Conservation (phyloP, 208 protist species). For the Borovskyia barvae region DNA sequence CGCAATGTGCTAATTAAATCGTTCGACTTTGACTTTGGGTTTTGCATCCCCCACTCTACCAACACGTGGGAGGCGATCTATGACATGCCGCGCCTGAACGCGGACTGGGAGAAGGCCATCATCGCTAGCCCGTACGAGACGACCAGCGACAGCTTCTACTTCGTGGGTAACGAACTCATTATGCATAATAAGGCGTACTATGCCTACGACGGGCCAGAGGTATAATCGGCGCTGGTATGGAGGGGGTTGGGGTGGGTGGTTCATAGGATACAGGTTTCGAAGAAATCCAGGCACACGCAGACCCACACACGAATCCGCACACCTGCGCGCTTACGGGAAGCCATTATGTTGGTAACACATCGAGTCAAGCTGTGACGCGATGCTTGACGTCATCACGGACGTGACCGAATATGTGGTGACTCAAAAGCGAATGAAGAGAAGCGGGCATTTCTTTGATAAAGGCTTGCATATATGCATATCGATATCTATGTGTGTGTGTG, state of each 20-base stretch:
- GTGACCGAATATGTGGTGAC: too few species aligned
- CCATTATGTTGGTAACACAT: too few species aligned
- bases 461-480: not conserved
- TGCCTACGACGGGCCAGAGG: conserved; percentile 61
- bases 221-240: conserved; percentile 4
- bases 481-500: not conserved
- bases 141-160: conserved; percentile 95
- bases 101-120: conserved; percentile 87
- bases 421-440: too few species aligned
- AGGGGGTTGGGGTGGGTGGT: too few species aligned
- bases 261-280: too few species aligned
- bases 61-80: conserved; percentile 97
- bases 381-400: too few species aligned
- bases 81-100: conserved; percentile 86
- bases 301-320: conserved; percentile 8
- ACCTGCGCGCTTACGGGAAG: too few species aligned
- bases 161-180: conserved; percentile 91
- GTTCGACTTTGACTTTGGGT: conserved; percentile 96
- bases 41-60: conserved; percentile 95
- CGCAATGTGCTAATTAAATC: conserved; percentile 90
- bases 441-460: too few species aligned
- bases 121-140: conserved; percentile 89
- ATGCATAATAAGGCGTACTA: conserved; percentile 97
- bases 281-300: not conserved
- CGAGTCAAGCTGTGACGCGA: too few species aligned